Evolutionary conservation across 176 grass and related monocot species (phyloP).

Genomic region (Pontederia crassipes): DNA sequence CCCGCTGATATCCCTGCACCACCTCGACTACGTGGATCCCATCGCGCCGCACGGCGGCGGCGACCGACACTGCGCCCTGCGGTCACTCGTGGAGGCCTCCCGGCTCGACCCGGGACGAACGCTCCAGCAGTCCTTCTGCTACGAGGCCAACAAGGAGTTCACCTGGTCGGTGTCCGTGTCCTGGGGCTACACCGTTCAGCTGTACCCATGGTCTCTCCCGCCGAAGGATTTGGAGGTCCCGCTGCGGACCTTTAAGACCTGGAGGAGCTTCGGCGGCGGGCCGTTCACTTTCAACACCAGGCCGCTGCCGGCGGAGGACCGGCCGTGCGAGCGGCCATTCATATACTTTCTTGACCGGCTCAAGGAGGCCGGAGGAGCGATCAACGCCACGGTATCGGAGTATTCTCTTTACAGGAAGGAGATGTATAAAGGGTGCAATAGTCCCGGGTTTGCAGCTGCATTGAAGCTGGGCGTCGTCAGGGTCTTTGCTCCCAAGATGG

Average conservation of each 20-base stretch:
- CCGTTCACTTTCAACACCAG: slow-evolving; percentile 85
- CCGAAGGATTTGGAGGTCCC: slow-evolving; percentile 48
- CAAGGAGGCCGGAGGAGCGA: slow-evolving; percentile 12
- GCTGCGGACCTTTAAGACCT: slow-evolving; percentile 64
- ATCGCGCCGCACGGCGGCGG: slow-evolving; percentile 26
- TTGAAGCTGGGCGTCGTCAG: slow-evolving; percentile 35
- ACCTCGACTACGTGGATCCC: slow-evolving; percentile 61
- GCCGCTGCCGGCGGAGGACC: not conserved
- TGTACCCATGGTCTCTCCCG: slow-evolving; percentile 47
- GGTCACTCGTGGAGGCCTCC: slow-evolving; percentile 29
- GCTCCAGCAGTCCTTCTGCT: slow-evolving; percentile 71
- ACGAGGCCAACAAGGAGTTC: slow-evolving; percentile 41
- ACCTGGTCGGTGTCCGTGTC: slow-evolving; percentile 64
- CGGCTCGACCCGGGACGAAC: slow-evolving; percentile 40
- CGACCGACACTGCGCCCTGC: slow-evolving; percentile 28
- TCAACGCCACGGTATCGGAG: slow-evolving; percentile 38
- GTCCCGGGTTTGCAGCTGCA: slow-evolving; percentile 33
- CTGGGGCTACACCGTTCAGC: slow-evolving; percentile 71
- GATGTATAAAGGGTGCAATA: slow-evolving; percentile 15
- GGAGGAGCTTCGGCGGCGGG: slow-evolving; percentile 43
- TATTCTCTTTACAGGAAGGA: slow-evolving; percentile 25
- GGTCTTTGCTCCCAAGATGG: slow-evolving; percentile 65
- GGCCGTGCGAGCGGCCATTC: slow-evolving; percentile 38
- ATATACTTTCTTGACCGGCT: slow-evolving; percentile 38
- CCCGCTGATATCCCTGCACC: slow-evolving; percentile 73